Conservation (phyloP, 2,329 filamentous ascomycete genomes). For the Seiridium unicorne region DNA sequence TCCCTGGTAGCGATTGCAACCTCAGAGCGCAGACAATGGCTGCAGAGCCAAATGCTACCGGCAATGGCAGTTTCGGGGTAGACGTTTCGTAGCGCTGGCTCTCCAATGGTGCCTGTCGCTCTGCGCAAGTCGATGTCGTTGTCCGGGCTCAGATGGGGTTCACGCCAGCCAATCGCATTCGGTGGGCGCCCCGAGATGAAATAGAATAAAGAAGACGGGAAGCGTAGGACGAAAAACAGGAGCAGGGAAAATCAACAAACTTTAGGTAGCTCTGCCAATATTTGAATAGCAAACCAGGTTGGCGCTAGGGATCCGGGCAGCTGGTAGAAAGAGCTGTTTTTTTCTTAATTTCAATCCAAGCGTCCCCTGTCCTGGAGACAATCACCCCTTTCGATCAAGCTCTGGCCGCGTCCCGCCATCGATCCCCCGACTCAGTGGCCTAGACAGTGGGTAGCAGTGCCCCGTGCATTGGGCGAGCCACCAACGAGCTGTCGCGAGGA, state of each 20-base stretch:
- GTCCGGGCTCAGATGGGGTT: too few species aligned
- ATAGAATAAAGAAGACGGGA: background rate
- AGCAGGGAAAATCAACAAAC: background rate
- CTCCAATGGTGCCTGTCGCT: too few species aligned
- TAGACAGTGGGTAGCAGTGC: background rate
- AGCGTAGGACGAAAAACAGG: background rate
- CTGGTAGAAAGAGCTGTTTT: background rate
- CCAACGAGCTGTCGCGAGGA: conserved; percentile 1
- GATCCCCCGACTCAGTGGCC: conserved; percentile 1
- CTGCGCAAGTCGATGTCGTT: too few species aligned
- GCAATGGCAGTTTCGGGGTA: too few species aligned
- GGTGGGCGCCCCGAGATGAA: too few species aligned
- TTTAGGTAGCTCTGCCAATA: background rate
- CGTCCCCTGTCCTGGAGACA: background rate
- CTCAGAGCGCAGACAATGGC: too few species aligned
- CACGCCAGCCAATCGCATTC: too few species aligned
- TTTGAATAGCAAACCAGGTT: background rate
- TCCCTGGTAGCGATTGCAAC: too few species aligned
- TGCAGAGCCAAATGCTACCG: too few species aligned
- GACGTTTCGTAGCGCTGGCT: too few species aligned
- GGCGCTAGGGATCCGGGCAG: background rate
- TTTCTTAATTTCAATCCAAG: background rate
- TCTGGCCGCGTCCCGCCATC: background rate
- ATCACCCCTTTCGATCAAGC: conserved; percentile 3
- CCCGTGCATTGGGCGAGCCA: background rate